phyloP scores from a whole-genome alignment of 129 eudicot genomes.

The Flaveria brownii region DNA sequence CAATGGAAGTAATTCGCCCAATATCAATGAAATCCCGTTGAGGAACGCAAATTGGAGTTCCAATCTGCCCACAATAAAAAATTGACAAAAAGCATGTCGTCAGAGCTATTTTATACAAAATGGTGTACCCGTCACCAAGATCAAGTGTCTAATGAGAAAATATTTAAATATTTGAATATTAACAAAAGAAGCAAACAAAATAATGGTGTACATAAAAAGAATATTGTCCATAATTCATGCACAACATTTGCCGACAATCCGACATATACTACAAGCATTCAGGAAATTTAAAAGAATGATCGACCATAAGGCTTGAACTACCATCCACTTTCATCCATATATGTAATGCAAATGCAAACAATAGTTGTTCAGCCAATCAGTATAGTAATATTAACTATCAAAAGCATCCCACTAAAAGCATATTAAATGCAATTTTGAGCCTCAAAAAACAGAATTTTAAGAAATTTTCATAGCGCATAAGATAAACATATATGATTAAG shows the following conservation, averaged over 20 bases:
- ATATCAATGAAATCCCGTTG: conserved; percentile 60
- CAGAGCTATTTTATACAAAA: background rate
- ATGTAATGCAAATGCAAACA: background rate
- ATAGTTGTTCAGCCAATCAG: background rate
- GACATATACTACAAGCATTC: background rate
- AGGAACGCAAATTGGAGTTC: conserved; percentile 84
- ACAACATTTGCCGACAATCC: background rate
- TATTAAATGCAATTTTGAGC: background rate
- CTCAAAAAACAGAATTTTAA: background rate
- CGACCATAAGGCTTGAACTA: background rate
- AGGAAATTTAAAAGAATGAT: background rate
- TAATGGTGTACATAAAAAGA: background rate
- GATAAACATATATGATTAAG: too few relatives aligned
- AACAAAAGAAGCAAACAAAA: conserved; percentile 2
- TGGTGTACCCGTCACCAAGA: background rate
- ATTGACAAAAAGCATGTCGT: background rate
- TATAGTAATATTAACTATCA: background rate
- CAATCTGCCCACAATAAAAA: conserved; percentile 45
- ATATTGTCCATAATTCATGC: background rate
- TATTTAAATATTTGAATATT: background rate
- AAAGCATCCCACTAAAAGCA: background rate
- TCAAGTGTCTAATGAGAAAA: background rate
- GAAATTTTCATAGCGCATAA: background rate
- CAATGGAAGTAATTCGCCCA: conserved; percentile 78
- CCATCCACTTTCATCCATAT: background rate